phyloP scores from a whole-genome alignment of 164 flowering plant genomes.

The Kalanchoe fedtschenkoi region DNA sequence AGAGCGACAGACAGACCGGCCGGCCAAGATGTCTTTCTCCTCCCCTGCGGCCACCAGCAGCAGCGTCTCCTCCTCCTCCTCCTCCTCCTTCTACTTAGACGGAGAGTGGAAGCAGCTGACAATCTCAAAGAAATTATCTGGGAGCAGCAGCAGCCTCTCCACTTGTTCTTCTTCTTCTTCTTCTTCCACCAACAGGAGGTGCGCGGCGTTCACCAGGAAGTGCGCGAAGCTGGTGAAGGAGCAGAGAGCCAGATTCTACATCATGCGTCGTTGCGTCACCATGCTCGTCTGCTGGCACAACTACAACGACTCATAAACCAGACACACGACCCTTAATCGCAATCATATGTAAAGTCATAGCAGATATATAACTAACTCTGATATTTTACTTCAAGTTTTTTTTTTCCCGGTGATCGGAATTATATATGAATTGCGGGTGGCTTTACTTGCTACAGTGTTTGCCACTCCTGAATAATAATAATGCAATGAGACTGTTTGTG shows the following conservation, averaged over 20 bases:
- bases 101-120: constrained; percentile 64
- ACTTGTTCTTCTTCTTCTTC: constrained; percentile 10
- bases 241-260: constrained; percentile 76
- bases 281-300: constrained; percentile 86
- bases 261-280: constrained; percentile 70
- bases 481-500: too few relatives aligned
- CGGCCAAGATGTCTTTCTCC: neutral
- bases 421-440: neutral
- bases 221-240: constrained; percentile 65
- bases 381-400: neutral
- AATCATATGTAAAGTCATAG: too few relatives aligned
- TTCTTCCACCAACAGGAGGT: neutral
- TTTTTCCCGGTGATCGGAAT: neutral
- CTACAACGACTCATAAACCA: constrained; percentile 50
- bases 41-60: constrained; percentile 19
- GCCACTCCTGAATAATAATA: neutral
- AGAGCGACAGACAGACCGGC: too few relatives aligned
- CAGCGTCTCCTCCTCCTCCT: too few relatives aligned
- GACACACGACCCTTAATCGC: too few relatives aligned
- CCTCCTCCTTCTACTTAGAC: too few relatives aligned
- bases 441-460: neutral
- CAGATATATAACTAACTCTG: too few relatives aligned
- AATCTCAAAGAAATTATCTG: constrained; percentile 56
- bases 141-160: constrained; percentile 4
- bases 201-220: constrained; percentile 38